Base-by-base conservation (phyloP, 2,329 filamentous ascomycete genomes). In the Fusarium falciforme region DNA sequence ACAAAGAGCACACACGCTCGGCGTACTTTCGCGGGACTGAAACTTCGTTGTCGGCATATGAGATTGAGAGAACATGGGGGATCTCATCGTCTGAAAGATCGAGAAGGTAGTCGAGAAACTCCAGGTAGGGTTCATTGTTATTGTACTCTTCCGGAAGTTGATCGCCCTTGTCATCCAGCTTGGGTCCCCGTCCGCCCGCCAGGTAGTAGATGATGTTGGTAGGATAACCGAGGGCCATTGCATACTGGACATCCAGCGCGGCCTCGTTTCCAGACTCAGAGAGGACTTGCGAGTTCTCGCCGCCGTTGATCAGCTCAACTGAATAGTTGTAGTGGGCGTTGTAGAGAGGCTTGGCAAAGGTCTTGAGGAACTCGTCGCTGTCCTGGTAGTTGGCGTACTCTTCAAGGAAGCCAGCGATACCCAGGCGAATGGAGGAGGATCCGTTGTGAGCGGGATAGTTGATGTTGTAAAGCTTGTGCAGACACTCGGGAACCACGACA, bases 11-110 rank as follows among this genome's bases (percentile, higher is more conserved):
- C 5, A 89, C 87, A 20, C 85, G 84, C 63, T 82, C 77, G 0
- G 89, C 89, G 69, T 90, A 91, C 1, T 83, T 80, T 7, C 70
- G 71, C 4, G 89, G 89, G 0, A 91, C 87, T 0, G 85, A 85
- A 58, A 88, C 83, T 80, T 91, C 89, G 71, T 90, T 87, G 73
- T 91, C 89, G 16, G 85, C 87, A 76, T 91, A 91, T 16, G 88
- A 89, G 22, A 89, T 85, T 55, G 87, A 87, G 14, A 91, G 83
- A 3, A 91, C 86, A 61, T 89, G 88, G 1, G 90, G 89, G 14
- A 90, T 76, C 22, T 85, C 78, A 16, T 81, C 78, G 55, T 87
- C 84, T 1, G 81, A 77, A 68, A 84, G 82, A 25, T 74, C 79
- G 2, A 90, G 81, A 9, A 91, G 80, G 68, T 86, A 84, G 64